phyloP scores from a whole-genome alignment of 2,329 filamentous ascomycete species.

The Colletotrichum shisoi region DNA sequence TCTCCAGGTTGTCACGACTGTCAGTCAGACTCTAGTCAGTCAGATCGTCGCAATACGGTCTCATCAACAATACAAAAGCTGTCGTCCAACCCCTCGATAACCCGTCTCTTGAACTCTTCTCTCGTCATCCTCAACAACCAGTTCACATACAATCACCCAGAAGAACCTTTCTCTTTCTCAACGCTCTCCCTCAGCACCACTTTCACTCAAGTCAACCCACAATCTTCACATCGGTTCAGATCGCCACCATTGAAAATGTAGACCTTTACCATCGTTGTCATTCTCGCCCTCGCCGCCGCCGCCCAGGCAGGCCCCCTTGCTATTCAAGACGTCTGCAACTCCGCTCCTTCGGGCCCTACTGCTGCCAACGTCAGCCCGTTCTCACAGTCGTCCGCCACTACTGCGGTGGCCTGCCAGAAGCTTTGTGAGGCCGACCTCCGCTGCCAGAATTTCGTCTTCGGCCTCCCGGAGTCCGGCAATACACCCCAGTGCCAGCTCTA shows the following conservation, averaged over 20 bases:
- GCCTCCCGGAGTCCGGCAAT: constrained; percentile 12
- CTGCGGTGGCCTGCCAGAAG: constrained; percentile 31
- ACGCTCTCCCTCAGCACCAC: background rate
- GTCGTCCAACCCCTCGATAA: background rate
- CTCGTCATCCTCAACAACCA: background rate
- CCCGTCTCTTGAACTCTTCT: background rate
- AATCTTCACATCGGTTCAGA: background rate
- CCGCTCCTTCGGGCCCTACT: constrained; percentile 14
- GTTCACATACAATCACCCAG: constrained; percentile 20
- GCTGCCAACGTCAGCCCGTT: constrained; percentile 15
- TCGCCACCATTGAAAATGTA: constrained; percentile 23
- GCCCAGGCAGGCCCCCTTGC: constrained; percentile 25
- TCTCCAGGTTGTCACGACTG: background rate
- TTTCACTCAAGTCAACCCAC: constrained; percentile 2
- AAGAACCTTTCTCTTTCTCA: constrained; percentile 21
- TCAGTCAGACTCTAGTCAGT: background rate
- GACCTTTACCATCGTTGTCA: constrained; percentile 21
- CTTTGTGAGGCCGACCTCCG: constrained; percentile 25
- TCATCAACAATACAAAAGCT: constrained; percentile 1
- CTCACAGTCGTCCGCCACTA: constrained; percentile 27
- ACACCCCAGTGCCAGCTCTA: constrained; percentile 29
- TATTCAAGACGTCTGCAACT: constrained; percentile 26
- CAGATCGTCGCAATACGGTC: background rate
- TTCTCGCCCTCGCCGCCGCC: constrained; percentile 19
- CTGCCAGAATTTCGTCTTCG: constrained; percentile 26